A percentile compares a stretch with the other conserved stretches of the same genome.
phyloP scores from a whole-genome alignment of 225 moss, liverwort and hornwort species.

The Pleurozium schreberi region DNA sequence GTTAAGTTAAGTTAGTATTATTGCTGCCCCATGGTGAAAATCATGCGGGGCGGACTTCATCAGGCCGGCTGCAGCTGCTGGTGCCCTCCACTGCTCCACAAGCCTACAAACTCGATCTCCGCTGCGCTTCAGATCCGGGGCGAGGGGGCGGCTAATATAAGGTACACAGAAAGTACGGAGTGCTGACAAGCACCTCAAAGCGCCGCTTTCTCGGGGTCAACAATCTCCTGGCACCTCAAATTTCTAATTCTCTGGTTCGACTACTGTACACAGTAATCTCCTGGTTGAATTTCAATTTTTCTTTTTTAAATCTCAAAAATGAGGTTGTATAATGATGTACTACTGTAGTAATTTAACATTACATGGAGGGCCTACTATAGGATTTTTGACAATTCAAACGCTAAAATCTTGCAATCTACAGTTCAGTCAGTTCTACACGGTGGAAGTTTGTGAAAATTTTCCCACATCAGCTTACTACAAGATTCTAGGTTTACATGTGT shows the following conservation, averaged over 20 bases:
- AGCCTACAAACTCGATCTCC: background rate
- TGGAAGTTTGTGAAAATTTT: too few species aligned
- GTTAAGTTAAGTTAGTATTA: background rate
- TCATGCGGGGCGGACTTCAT: background rate
- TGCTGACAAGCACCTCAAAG: background rate
- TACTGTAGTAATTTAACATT: too few species aligned
- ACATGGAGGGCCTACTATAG: too few species aligned
- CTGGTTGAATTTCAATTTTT: background rate
- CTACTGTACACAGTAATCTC: too few species aligned
- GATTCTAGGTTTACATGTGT: too few species aligned
- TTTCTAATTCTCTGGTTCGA: background rate
- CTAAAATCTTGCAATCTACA: too few species aligned
- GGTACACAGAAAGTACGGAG: background rate
- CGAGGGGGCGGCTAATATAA: background rate
- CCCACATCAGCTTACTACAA: too few species aligned
- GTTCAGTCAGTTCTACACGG: too few species aligned
- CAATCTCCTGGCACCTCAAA: background rate
- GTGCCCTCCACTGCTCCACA: background rate
- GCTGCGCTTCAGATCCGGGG: background rate
- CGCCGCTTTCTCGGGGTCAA: background rate
- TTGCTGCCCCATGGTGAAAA: background rate
- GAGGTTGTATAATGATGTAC: too few species aligned
- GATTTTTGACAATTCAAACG: too few species aligned
- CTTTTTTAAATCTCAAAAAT: background rate
- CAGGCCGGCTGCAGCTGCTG: background rate